Evolutionary conservation across 2,329 filamentous ascomycete genomes (phyloP), one percentile per base, ranked within the genome.

Genomic region (Alternaria atra): DNA sequence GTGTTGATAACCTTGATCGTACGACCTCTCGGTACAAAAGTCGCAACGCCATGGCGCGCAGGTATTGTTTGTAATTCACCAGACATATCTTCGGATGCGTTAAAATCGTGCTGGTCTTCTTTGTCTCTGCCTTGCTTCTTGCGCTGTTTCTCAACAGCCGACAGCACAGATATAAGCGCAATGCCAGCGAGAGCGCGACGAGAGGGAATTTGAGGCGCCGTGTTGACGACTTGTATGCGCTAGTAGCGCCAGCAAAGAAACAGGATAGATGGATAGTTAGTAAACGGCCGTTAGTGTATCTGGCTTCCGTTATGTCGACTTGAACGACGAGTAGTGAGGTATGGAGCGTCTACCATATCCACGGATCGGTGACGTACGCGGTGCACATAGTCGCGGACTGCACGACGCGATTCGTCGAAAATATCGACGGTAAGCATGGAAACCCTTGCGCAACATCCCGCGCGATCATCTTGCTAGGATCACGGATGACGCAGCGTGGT

Each of bases 1-100:
- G 81, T 83, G 58, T 84, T 84, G 58, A 84, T 79, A 42, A 84
- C 81, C 69, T 84, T 84, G 72, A 84, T 83, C 2, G 77, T 79
- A 56, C 81, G 76, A 20, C 82, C 82, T 23, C 79, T 76, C 5
- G 83, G 82, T 58, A 84, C 82, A 58, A 83, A 84, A 1, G 83
- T 84, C 10, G 83, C 83, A 7, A 81, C 81, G 63, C 82, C 82
- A 74, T 84, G 82, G 52, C 82, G 77, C 20, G 83, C 83, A 10
- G 81, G 82, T 55, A 84, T 83, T 2, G 79, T 80, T 60, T 84
- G 82, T 3, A 80, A 66, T 55, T 79, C 75, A 34, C 76, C 77
- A 2, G 77, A 78, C 78, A 80, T 80, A 25, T 77, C 73, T 65
- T 72, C 65, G 5, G 65, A 2, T 15, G 25, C 46, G 44, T 6